These are phyloP conservation scores for Aspergillus bombycis DNA, from an alignment of 2,329 filamentous ascomycete genomes.

Conservation along the genomic window DNA sequence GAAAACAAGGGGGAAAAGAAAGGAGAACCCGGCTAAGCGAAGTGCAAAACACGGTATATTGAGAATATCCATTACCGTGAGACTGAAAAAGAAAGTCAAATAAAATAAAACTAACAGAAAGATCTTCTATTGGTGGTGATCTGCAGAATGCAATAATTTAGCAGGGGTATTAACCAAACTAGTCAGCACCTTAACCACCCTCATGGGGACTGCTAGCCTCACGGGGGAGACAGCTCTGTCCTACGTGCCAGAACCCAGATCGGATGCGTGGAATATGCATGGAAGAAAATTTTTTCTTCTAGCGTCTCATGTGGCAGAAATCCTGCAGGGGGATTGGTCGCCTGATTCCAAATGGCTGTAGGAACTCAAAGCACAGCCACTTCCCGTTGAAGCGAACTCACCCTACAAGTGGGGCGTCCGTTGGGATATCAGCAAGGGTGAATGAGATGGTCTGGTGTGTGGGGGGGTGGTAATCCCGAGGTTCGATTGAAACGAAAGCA, in stretches of 20 bases:
- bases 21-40: background rate
- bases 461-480: background rate
- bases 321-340: conserved; percentile 3
- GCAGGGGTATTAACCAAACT: conserved; percentile 9
- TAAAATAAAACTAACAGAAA: background rate
- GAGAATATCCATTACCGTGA: background rate
- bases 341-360: conserved; percentile 1
- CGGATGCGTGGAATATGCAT: conserved; percentile 9
- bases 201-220: conserved; percentile 1
- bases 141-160: background rate
- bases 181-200: conserved; percentile 14
- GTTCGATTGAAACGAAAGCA: background rate
- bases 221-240: background rate
- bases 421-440: conserved; percentile 7
- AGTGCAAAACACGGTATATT: background rate
- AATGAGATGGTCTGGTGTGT: background rate
- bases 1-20: background rate
- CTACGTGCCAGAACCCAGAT: background rate
- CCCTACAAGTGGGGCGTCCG: background rate
- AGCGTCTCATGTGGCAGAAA: background rate
- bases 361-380: conserved; percentile 11
- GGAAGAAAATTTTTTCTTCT: conserved; percentile 13
- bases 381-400: conserved; percentile 2
- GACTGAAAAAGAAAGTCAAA: background rate
- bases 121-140: background rate